These are phyloP conservation scores for Fistulinella prunicolor DNA, from an alignment of 768 basidiomycete genomes.

Conservation along the genomic window DNA sequence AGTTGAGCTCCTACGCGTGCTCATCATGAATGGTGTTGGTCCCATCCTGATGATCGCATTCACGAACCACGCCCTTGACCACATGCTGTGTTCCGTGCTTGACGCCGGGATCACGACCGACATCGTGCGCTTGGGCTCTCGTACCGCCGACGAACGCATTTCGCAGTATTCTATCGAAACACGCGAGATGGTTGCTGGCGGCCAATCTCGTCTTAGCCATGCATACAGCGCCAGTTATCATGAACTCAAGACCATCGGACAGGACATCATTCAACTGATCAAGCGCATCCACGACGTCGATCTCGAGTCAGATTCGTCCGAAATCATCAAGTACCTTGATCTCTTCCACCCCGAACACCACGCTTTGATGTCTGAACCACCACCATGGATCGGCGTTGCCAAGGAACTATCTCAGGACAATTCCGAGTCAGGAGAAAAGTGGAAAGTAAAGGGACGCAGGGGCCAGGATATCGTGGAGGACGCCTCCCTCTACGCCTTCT, in stretches of 20 bases:
- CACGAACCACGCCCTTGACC: constrained; percentile 80
- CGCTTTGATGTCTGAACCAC: constrained; percentile 40
- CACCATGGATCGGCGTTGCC: constrained; percentile 43
- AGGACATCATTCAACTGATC: no score
- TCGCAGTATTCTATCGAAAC: constrained; percentile 57
- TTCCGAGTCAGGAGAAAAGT: constrained; percentile 23
- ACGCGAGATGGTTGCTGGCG: constrained; percentile 45
- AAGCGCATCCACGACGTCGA: constrained; percentile 34
- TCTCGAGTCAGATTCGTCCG: constrained; percentile 33
- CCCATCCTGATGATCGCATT: constrained; percentile 62
- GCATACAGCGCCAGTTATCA: constrained; percentile 33
- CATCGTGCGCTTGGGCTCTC: constrained; percentile 68
- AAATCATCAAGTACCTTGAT: constrained; percentile 42
- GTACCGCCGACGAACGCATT: constrained; percentile 59
- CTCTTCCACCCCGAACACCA: constrained; percentile 49
- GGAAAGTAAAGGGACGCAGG: constrained; percentile 34
- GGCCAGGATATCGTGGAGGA: constrained; percentile 23
- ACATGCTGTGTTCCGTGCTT: constrained; percentile 62
- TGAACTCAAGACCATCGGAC: constrained; percentile 41
- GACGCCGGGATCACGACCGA: constrained; percentile 61
- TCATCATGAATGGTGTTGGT: constrained; percentile 49
- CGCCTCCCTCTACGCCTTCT: constrained; percentile 46
- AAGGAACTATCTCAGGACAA: constrained; percentile 18
- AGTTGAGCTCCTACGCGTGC: constrained; percentile 63
- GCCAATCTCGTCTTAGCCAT: constrained; percentile 40